A percentile compares a stretch with the other conserved stretches of the same genome.
Conservation (phyloP, 1,139 yeast species). For the Arxiozyma slooffiae region DNA sequence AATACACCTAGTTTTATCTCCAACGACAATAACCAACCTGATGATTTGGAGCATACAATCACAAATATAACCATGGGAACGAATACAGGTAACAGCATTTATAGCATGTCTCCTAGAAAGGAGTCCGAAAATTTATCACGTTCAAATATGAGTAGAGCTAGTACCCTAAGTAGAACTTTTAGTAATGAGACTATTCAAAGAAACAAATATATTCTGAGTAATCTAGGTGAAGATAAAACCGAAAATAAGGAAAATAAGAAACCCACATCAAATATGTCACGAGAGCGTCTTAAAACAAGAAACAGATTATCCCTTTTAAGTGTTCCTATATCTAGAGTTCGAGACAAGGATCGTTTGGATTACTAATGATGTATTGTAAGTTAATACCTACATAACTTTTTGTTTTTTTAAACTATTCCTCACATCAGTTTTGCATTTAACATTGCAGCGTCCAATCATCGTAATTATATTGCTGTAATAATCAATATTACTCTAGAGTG, state of each 20-base stretch:
- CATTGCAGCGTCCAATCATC: too few species aligned
- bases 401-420: too few species aligned
- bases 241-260: background rate
- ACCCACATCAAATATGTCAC: background rate
- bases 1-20: background rate
- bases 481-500: too few species aligned
- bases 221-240: slow-evolving; percentile 7
- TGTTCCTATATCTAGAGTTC: slow-evolving; percentile 16
- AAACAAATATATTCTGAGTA: slow-evolving; percentile 9
- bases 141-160: background rate
- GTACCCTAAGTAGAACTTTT: background rate
- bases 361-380: background rate
- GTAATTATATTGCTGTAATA: too few species aligned
- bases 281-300: slow-evolving; percentile 3
- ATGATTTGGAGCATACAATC: background rate
- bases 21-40: background rate
- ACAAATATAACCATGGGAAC: background rate
- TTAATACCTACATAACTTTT: background rate
- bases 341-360: slow-evolving; percentile 2
- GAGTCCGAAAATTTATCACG: background rate
- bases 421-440: too few species aligned
- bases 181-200: slow-evolving; percentile 6
- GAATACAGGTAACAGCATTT: background rate
- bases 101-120: background rate
- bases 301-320: slow-evolving; percentile 15